Percentiles rank a stretch among this genome's conserved stretches.
Evolutionary conservation across 345 rosid genomes (phyloP).

Genomic region (Salix suchowensis): DNA sequence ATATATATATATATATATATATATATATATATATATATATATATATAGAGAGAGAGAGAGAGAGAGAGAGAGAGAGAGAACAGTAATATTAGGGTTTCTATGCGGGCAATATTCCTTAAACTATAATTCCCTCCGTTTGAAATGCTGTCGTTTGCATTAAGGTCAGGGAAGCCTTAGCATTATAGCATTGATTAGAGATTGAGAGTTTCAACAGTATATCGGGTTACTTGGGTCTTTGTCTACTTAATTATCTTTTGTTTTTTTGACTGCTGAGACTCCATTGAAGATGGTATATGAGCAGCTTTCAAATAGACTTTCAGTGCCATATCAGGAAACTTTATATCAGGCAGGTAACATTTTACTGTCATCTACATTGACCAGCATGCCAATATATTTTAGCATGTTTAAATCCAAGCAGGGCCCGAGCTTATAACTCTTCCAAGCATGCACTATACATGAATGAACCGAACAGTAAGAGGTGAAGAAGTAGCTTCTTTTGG

Average conservation of each 20-base stretch:
- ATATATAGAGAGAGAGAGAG: too few relatives aligned
- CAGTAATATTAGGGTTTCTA: neutral
- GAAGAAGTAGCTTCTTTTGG: neutral
- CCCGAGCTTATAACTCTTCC: neutral
- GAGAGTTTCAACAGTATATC: neutral
- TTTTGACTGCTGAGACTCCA: neutral
- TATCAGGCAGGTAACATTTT: neutral
- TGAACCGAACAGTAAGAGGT: neutral
- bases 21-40: too few relatives aligned
- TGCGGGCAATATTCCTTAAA: too few relatives aligned
- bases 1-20: too few relatives aligned
- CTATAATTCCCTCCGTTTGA: too few relatives aligned
- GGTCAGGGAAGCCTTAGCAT: neutral
- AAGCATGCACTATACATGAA: neutral
- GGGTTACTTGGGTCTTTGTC: neutral
- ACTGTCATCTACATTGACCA: too few relatives aligned
- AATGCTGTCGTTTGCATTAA: neutral
- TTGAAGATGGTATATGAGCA: neutral
- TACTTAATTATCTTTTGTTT: too few relatives aligned
- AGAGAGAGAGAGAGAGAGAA: too few relatives aligned
- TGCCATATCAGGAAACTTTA: neutral
- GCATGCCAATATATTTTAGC: too few relatives aligned
- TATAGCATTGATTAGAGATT: neutral
- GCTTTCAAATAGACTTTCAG: neutral
- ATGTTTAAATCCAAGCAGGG: neutral